Percentiles rank a stretch among this genome's conserved stretches.
Conservation (phyloP, 139 green algal genomes). For the Picochlorum sp. region DNA sequence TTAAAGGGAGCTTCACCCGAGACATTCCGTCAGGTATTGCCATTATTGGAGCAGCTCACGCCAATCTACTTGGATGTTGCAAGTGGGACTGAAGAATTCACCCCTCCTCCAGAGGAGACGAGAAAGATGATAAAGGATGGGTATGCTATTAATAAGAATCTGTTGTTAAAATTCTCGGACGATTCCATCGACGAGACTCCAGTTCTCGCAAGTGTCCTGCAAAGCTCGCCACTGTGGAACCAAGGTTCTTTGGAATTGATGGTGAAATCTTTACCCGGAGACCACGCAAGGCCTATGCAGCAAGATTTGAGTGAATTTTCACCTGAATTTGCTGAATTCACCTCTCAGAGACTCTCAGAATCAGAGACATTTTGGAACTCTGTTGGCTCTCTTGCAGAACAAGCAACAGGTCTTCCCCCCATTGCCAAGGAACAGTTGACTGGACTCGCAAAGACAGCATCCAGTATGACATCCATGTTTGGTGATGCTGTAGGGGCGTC, state of each 20-base stretch:
- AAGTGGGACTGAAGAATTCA: slow-evolving; percentile 65
- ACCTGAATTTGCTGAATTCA: slow-evolving; percentile 24
- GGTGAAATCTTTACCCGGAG: slow-evolving; percentile 63
- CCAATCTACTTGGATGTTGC: slow-evolving; percentile 78
- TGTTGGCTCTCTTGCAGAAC: slow-evolving; percentile 17
- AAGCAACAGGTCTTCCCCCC: slow-evolving; percentile 9
- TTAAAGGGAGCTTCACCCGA: slow-evolving; percentile 20
- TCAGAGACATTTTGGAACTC: slow-evolving; percentile 25
- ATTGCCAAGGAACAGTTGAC: slow-evolving; percentile 14
- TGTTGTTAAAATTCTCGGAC: slow-evolving; percentile 79
- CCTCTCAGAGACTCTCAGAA: slow-evolving; percentile 13
- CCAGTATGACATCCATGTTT: slow-evolving; percentile 10
- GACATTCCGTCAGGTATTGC: slow-evolving; percentile 54
- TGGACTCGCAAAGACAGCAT: slow-evolving; percentile 12
- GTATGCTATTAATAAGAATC: slow-evolving; percentile 60
- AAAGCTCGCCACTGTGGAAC: slow-evolving; percentile 8
- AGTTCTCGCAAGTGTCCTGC: slow-evolving; percentile 55
- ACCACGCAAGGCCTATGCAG: slow-evolving; percentile 74
- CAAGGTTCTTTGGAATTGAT: slow-evolving; percentile 53
- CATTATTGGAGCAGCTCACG: slow-evolving; percentile 80
- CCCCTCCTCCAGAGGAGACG: slow-evolving; percentile 65
- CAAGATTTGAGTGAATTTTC: slow-evolving; percentile 42
- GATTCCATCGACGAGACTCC: slow-evolving; percentile 85
- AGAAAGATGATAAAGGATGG: slow-evolving; percentile 44
- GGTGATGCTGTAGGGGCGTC: slow-evolving; percentile 7